Evolutionary conservation across 352 stramenopile species (phyloP), one percentile per base, ranked within the genome.

Genomic region (Globisporangium cylindrosporum): DNA sequence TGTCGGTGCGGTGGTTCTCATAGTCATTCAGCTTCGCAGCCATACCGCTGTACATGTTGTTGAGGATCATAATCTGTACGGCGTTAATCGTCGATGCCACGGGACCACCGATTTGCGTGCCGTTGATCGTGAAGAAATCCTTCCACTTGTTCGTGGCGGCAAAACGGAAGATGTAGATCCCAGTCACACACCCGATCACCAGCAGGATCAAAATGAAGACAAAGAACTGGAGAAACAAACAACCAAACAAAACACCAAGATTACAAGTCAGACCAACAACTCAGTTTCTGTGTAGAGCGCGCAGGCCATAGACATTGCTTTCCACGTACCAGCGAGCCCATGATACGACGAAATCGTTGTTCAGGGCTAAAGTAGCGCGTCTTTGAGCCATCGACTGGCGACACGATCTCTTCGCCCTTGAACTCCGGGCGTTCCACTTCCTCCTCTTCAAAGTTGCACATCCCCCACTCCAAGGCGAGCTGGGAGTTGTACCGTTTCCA

Each of bases 1-100:
- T 98, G 71, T 99, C 95, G 0, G 97, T 99, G 64, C 95, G 86
- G 71, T 99, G 97, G 79, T 99, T 99, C 71, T 99, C 97, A 22
- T 74, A 91, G 25, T 82, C 77, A 68, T 93, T 93, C 43, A 93
- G 73, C n/a, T 78, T 79, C 29, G 77, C 67, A 5, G 86, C 82
- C 27, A 93, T 72, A 3, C 75, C 77, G 20, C 75, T 85, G 69
- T 93, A 93, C 32, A 93, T 71, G 43, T 76, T 84, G 77, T 91
- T 93, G 71, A 93, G 79, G 3, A 93, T 70, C 80, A 90, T 91
- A 69, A 93, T 93, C 69, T 93, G 86, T 6, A 93, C 74, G 29
- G 82, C 86, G 66, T 93, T 93, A 49, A 92, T 71, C n/a, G 85
- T 91, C 15, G 83, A 90, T 3, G 83, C 86, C n/a, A 79, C 82